Conservation (phyloP, 75 land plant genomes). For the Pinus taeda region DNA sequence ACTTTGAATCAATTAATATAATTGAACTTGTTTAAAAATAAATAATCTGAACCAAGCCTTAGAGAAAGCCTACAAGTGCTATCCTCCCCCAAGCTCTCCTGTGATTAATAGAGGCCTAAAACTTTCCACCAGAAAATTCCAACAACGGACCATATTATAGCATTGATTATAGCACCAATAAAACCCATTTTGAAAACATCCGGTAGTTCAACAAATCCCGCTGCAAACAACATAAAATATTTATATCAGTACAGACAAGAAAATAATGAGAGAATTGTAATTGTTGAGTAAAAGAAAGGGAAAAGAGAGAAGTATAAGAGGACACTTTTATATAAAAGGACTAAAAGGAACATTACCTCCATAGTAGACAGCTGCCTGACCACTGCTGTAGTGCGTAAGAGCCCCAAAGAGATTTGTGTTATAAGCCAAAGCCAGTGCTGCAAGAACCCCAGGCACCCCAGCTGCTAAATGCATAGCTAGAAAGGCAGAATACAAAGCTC, state of each 20-base stretch:
- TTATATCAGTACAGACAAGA: background rate
- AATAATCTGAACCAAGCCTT: no score
- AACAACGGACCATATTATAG: conserved; percentile 66
- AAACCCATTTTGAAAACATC: conserved; percentile 84
- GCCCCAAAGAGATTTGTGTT: conserved; percentile 99
- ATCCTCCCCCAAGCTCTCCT: background rate
- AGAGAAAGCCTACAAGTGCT: no score
- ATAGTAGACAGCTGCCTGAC: conserved; percentile 98
- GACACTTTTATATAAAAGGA: conserved; percentile 3
- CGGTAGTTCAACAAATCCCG: conserved; percentile 94
- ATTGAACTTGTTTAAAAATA: no score
- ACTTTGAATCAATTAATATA: no score
- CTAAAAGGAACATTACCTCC: conserved; percentile 62
- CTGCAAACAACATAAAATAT: conserved; percentile 31
- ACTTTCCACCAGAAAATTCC: conserved; percentile 94
- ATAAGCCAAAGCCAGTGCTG: conserved; percentile 94
- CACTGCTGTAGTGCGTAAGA: conserved; percentile 98
- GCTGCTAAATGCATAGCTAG: conserved; percentile 97
- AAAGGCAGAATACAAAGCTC: conserved; percentile 95
- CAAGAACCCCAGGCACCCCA: conserved; percentile 88
- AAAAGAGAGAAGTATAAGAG: conserved; percentile 4
- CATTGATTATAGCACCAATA: conserved; percentile 65
- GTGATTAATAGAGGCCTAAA: conserved; percentile 71
- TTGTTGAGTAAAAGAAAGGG: background rate
- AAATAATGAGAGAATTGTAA: background rate